Conservation (phyloP, 129 eudicot species). For the Flaveria brownii region DNA sequence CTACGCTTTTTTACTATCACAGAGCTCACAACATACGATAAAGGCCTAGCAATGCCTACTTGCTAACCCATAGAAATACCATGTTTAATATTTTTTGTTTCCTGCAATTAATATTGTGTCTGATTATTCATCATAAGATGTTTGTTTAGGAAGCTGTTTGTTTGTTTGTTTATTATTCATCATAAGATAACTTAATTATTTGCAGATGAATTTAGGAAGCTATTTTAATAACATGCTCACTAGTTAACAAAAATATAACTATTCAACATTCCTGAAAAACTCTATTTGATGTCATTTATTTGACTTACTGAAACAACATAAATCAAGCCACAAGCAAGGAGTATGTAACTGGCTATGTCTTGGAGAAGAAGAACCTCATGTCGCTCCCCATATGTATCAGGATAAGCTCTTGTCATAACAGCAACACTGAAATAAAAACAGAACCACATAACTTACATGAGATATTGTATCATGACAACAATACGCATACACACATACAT, state of each 20-base stretch:
- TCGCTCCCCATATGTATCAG: constrained; percentile 47
- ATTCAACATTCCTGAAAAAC: neutral
- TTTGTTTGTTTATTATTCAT: too few relatives aligned
- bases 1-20: too few relatives aligned
- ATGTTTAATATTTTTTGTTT: neutral
- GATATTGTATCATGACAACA: constrained; percentile 18
- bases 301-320: constrained; percentile 81
- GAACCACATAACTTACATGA: constrained; percentile 20
- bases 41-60: too few relatives aligned
- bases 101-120: neutral
- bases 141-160: too few relatives aligned
- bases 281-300: constrained; percentile 12
- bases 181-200: constrained; percentile 6
- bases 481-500: neutral
- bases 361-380: constrained; percentile 69
- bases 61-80: neutral
- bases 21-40: too few relatives aligned
- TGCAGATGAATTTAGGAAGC: constrained; percentile 1
- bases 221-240: neutral
- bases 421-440: constrained; percentile 69
- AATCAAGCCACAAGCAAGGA: constrained; percentile 83
- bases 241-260: constrained; percentile 1
- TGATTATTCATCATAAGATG: constrained; percentile 4
- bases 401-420: constrained; percentile 97
- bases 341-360: constrained; percentile 77